Evolutionary conservation across 306 rosid species (phyloP).

Genomic region (Cucurbita argyrosperma): DNA sequence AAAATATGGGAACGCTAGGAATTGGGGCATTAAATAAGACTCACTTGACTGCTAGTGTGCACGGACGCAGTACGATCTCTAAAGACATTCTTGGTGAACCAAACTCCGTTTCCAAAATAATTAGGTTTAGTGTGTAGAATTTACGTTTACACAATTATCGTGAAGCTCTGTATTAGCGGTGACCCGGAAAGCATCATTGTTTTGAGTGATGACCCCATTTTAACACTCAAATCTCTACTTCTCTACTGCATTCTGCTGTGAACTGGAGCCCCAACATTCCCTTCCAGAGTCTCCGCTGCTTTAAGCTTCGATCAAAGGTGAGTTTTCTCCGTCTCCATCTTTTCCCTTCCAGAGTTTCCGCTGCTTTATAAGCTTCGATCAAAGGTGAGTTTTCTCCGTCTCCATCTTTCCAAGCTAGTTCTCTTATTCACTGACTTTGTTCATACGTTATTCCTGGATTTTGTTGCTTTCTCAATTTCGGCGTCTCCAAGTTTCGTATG

Average conservation of each 20-base stretch:
- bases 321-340: neutral
- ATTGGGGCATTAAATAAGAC: too few species aligned
- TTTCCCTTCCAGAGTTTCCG: neutral
- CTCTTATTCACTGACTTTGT: neutral
- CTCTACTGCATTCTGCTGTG: neutral
- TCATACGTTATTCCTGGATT: neutral
- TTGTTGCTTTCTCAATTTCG: neutral
- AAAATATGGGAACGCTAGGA: too few species aligned
- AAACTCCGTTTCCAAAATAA: neutral
- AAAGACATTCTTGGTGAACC: neutral
- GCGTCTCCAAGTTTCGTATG: neutral
- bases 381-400: neutral
- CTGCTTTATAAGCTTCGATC: neutral
- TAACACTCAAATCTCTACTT: neutral
- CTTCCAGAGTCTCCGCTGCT: neutral
- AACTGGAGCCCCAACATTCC: neutral
- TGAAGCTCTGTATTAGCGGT: neutral
- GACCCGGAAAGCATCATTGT: neutral
- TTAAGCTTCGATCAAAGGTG: neutral
- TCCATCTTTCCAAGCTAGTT: neutral
- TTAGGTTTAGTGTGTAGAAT: neutral
- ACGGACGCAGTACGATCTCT: too few species aligned
- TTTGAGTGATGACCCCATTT: neutral
- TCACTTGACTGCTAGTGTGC: too few species aligned
- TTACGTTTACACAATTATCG: neutral